Evolutionary conservation across 1,284 basidiomycete genomes (phyloP).

Genomic region (Naganishia cerealis): DNA sequence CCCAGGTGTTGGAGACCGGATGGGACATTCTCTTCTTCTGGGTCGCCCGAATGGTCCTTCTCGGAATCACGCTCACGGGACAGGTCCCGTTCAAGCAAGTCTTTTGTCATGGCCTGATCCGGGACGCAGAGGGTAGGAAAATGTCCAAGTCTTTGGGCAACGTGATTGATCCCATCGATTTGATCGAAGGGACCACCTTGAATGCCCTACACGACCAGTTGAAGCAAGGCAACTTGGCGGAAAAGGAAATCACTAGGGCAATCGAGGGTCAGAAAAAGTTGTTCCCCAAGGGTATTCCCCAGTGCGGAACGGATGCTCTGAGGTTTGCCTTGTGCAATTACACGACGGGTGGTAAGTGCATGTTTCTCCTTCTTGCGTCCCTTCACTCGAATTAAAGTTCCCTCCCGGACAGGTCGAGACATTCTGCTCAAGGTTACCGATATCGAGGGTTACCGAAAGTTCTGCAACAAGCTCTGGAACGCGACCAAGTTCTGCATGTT

Average conservation of each 20-base stretch:
- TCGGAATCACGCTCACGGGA: slow-evolving; percentile 85
- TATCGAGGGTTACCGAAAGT: slow-evolving; percentile 99
- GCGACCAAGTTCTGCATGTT: slow-evolving; percentile 98
- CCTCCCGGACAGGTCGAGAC: slow-evolving; percentile 66
- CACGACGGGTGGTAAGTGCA: slow-evolving; percentile 69
- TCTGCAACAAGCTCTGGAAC: slow-evolving; percentile 99
- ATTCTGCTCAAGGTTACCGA: slow-evolving; percentile 94
- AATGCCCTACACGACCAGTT: slow-evolving; percentile 85
- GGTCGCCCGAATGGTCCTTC: slow-evolving; percentile 97
- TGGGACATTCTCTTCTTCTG: slow-evolving; percentile 99
- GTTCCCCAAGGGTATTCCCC: slow-evolving; percentile 97
- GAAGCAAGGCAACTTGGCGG: slow-evolving; percentile 87
- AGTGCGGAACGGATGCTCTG: slow-evolving; percentile 95
- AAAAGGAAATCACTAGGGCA: slow-evolving; percentile 88
- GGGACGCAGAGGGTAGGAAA: slow-evolving; percentile 96
- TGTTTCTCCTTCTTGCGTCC: not conserved
- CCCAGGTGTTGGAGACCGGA: slow-evolving; percentile 88
- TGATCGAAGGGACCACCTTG: slow-evolving; percentile 82
- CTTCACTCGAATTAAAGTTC: not conserved
- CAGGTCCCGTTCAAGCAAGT: slow-evolving; percentile 95
- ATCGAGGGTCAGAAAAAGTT: slow-evolving; percentile 97
- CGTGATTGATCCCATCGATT: slow-evolving; percentile 95
- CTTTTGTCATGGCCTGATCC: slow-evolving; percentile 98
- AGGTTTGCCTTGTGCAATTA: slow-evolving; percentile 95
- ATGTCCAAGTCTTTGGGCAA: slow-evolving; percentile 99